These are phyloP conservation scores for Apophysomyces elegans DNA, from an alignment of 371 early-diverging fungal genomes.

Conservation along the genomic window DNA sequence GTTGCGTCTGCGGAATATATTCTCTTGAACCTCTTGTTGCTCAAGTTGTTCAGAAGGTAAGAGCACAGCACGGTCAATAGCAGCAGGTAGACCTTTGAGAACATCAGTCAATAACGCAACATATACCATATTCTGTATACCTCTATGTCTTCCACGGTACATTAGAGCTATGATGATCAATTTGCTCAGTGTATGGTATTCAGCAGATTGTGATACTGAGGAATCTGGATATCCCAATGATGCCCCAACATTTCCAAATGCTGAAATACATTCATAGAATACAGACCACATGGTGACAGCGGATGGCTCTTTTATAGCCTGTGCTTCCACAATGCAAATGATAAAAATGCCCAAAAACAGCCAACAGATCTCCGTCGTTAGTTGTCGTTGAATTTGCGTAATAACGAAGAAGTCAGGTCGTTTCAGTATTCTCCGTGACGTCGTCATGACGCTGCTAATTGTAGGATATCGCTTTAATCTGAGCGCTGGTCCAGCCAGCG, in stretches of 20 bases:
- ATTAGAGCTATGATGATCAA: slow-evolving; percentile 42
- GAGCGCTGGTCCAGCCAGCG: slow-evolving; percentile 28
- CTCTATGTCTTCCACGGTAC: slow-evolving; percentile 50
- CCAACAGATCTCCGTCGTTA: slow-evolving; percentile 53
- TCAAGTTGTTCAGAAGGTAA: slow-evolving; percentile 43
- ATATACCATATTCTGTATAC: slow-evolving; percentile 8
- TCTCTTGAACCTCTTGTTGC: slow-evolving; percentile 11
- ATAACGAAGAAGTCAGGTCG: slow-evolving; percentile 49
- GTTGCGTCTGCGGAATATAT: slow-evolving; percentile 7
- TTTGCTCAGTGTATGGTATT: slow-evolving; percentile 40
- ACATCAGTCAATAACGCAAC: neutral
- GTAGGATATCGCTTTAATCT: slow-evolving; percentile 17
- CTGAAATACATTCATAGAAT: slow-evolving; percentile 49
- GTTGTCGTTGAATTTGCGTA: slow-evolving; percentile 47
- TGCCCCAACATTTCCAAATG: slow-evolving; percentile 48
- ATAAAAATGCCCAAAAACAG: slow-evolving; percentile 42
- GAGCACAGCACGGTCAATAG: slow-evolving; percentile 52
- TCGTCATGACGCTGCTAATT: slow-evolving; percentile 37
- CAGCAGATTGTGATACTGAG: slow-evolving; percentile 39
- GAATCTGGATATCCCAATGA: slow-evolving; percentile 42
- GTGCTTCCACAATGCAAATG: slow-evolving; percentile 38
- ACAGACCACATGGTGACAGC: slow-evolving; percentile 41
- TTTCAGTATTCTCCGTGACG: slow-evolving; percentile 30
- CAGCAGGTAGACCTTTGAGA: slow-evolving; percentile 43
- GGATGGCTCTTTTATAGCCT: slow-evolving; percentile 39